Conservation (phyloP, 1,284 basidiomycete genomes). For the Heterobasidion irregulare region DNA sequence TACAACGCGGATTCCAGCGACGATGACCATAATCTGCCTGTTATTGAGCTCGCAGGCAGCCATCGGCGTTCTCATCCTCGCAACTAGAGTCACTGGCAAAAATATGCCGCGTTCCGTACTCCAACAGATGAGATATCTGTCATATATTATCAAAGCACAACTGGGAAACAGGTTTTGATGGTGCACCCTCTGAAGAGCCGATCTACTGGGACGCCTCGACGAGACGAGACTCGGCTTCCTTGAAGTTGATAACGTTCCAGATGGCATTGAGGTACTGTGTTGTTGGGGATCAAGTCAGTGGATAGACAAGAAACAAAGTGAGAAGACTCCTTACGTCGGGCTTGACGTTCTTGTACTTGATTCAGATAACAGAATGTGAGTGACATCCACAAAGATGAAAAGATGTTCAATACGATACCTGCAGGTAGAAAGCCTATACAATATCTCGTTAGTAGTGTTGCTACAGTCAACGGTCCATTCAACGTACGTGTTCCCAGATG, state of each 20-base stretch:
- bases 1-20: no score
- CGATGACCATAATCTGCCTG: no score
- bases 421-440: constrained; percentile 70
- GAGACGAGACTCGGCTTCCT: constrained; percentile 78
- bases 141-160: no score
- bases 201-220: constrained; percentile 29
- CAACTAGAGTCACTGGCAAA: no score
- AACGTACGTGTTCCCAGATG: constrained; percentile 87
- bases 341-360: constrained; percentile 89
- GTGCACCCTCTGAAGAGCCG: background rate
- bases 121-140: no score
- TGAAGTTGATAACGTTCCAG: constrained; percentile 91
- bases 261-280: constrained; percentile 80
- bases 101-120: no score
- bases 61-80: no score
- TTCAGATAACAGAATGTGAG: constrained; percentile 21
- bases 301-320: background rate
- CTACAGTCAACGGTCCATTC: background rate
- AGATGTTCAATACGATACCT: constrained; percentile 3
- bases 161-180: no score
- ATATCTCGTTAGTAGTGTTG: background rate
- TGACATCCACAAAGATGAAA: background rate
- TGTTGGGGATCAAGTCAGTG: background rate
- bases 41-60: no score
- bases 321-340: constrained; percentile 59